Conservation (phyloP, 2,329 filamentous ascomycete species). For the Colletotrichum lentis region DNA sequence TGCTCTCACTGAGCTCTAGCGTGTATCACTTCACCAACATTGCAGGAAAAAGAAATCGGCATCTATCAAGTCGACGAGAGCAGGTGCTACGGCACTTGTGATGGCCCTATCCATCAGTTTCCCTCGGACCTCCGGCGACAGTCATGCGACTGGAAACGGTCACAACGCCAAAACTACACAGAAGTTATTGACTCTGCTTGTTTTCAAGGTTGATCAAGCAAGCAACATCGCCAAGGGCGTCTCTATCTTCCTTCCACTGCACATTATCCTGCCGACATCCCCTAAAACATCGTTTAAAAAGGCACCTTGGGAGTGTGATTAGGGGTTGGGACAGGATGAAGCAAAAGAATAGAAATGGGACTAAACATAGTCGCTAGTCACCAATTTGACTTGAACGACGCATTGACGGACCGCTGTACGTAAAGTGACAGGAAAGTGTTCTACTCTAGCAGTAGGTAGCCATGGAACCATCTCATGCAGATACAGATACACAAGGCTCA, state of each 20-base stretch:
- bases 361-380: neutral
- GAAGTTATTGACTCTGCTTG: neutral
- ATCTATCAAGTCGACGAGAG: constrained; percentile 41
- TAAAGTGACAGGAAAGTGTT: constrained; percentile 7
- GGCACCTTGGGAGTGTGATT: neutral
- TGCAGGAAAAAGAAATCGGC: constrained; percentile 48
- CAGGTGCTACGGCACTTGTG: neutral
- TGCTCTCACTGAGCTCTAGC: neutral
- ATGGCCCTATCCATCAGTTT: constrained; percentile 5
- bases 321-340: neutral
- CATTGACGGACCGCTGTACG: neutral
- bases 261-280: too few relatives aligned
- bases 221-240: neutral
- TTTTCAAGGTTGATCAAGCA: constrained; percentile 7
- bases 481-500: neutral
- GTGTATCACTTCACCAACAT: constrained; percentile 50
- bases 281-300: neutral
- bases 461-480: neutral
- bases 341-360: neutral
- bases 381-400: constrained; percentile 9
- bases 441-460: neutral
- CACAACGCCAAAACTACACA: constrained; percentile 15
- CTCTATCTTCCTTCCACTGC: too few relatives aligned
- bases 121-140: constrained; percentile 9
- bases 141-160: constrained; percentile 13